phyloP scores from a whole-genome alignment of 768 basidiomycete species.

The Boletus rubropictus region DNA sequence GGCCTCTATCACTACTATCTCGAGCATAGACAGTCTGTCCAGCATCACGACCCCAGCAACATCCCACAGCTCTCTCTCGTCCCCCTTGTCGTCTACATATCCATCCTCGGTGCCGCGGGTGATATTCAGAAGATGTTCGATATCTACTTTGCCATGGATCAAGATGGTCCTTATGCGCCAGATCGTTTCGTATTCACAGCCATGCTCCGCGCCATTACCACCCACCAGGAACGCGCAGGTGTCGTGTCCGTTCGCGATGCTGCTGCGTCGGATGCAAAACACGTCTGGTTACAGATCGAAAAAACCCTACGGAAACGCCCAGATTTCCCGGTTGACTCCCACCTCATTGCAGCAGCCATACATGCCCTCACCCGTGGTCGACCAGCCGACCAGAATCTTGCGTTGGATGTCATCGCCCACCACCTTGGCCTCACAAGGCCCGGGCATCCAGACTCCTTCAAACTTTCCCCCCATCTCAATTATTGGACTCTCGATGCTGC shows the following conservation, averaged over 20 bases:
- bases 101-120: conserved; percentile 55
- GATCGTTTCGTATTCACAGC: conserved; percentile 57
- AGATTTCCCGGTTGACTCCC: conserved; percentile 48
- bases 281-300: conserved; percentile 64
- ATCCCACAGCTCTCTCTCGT: conserved; percentile 39
- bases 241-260: conserved; percentile 33
- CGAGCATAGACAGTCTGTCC: conserved; percentile 45
- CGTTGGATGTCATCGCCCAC: conserved; percentile 56
- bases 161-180: conserved; percentile 58
- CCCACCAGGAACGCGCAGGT: conserved; percentile 14
- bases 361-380: conserved; percentile 52
- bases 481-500: conserved; percentile 46
- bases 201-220: conserved; percentile 50
- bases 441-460: conserved; percentile 35
- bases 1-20: conserved; percentile 55
- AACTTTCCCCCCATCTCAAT: conserved; percentile 39
- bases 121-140: conserved; percentile 67
- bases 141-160: conserved; percentile 62
- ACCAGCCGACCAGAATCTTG: conserved; percentile 56
- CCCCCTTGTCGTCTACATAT: conserved; percentile 59
- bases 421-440: conserved; percentile 56
- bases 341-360: conserved; percentile 48
- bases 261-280: conserved; percentile 56
- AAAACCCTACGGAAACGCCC: conserved; percentile 44
- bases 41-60: conserved; percentile 42